A percentile compares a stretch with the other conserved stretches of the same genome.
Evolutionary conservation across 331 rosid species (phyloP).

Genomic region (Rhamnella rubrinervis): DNA sequence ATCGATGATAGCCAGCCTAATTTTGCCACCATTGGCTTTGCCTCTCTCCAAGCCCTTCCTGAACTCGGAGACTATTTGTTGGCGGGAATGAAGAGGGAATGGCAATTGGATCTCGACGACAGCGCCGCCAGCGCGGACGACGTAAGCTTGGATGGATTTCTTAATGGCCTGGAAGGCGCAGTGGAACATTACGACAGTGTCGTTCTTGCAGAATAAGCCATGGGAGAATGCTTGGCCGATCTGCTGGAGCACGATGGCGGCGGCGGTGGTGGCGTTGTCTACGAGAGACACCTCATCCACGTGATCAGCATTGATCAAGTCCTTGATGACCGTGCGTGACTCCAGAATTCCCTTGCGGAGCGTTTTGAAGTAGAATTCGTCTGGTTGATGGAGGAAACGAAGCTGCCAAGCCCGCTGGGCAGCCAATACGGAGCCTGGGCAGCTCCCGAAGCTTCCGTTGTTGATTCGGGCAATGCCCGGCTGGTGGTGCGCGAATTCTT

Average conservation of each 20-base stretch:
- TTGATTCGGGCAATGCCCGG: constrained; percentile 22
- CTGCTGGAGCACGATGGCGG: constrained; percentile 39
- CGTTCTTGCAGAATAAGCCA: constrained; percentile 32
- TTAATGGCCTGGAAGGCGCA: constrained; percentile 59
- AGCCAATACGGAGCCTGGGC: constrained; percentile 25
- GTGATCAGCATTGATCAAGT: constrained; percentile 22
- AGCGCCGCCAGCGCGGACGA: constrained; percentile 38
- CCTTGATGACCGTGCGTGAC: constrained; percentile 10
- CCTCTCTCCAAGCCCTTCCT: constrained; percentile 46
- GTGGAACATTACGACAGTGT: constrained; percentile 45
- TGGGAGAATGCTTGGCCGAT: constrained; percentile 33
- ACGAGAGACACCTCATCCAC: constrained; percentile 19
- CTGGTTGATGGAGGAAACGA: constrained; percentile 24
- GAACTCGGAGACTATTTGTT: constrained; percentile 40
- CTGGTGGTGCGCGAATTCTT: constrained; percentile 27
- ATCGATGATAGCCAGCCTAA: constrained; percentile 57
- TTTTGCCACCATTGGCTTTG: constrained; percentile 43
- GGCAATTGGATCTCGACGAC: constrained; percentile 51
- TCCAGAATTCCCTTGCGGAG: constrained; percentile 5
- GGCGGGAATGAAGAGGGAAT: constrained; percentile 45
- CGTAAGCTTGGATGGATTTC: constrained; percentile 58
- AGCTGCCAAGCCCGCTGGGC: constrained; percentile 24
- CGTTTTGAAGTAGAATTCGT: constrained; percentile 19
- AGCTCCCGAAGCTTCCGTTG: constrained; percentile 35
- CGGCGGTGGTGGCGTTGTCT: constrained; percentile 29